phyloP scores from a whole-genome alignment of 208 protist species.

The Acanthamoeba sp. region DNA sequence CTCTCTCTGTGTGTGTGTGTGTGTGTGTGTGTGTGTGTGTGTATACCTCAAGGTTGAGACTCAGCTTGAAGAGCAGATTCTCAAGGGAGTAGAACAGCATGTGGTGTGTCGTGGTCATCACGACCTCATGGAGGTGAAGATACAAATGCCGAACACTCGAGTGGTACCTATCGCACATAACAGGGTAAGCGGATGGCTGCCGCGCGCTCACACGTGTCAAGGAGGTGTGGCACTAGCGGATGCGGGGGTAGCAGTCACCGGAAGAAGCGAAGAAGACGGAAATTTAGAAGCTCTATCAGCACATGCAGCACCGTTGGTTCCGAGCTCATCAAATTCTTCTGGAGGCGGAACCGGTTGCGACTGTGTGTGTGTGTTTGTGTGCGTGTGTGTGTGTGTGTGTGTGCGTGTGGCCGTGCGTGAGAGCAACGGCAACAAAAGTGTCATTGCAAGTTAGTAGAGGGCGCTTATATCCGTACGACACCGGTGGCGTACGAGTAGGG shows the following conservation, averaged over 20 bases:
- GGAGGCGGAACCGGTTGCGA: constrained; percentile 45
- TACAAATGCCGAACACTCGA: constrained; percentile 39
- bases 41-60: constrained; percentile 42
- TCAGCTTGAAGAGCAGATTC: constrained; percentile 64
- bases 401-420: neutral
- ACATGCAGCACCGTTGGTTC: constrained; percentile 54
- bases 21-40: too few relatives aligned
- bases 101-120: constrained; percentile 36
- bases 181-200: too few relatives aligned
- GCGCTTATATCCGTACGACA: too few relatives aligned
- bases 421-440: too few relatives aligned
- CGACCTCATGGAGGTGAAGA: constrained; percentile 39
- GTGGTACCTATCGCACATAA: constrained; percentile 49
- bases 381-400: too few relatives aligned
- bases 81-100: constrained; percentile 52
- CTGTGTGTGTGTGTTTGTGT: neutral
- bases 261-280: constrained; percentile 69
- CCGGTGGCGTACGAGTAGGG: constrained; percentile 61
- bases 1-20: too few relatives aligned
- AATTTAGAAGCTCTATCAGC: constrained; percentile 46
- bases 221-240: too few relatives aligned
- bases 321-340: constrained; percentile 40
- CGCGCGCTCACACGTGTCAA: too few relatives aligned
- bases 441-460: too few relatives aligned
- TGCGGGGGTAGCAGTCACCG: neutral